Conservation (phyloP, 768 basidiomycete genomes). For the Boletus insuetus region DNA sequence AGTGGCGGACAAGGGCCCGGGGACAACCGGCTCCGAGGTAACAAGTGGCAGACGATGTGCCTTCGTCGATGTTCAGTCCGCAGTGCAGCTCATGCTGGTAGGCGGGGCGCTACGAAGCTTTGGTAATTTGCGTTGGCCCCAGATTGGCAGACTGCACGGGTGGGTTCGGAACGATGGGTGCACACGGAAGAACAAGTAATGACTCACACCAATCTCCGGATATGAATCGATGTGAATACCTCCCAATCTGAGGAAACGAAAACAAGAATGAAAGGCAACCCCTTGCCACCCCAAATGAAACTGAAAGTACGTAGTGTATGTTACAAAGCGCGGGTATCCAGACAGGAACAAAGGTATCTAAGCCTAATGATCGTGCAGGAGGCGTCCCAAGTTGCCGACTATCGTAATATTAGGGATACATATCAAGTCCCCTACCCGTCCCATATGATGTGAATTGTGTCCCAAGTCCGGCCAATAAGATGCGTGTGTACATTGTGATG, state of each 20-base stretch:
- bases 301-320: background rate
- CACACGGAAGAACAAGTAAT: no score
- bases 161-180: no score
- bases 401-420: constrained; percentile 23
- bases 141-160: no score
- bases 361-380: background rate
- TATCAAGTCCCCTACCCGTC: constrained; percentile 10
- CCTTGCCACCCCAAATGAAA: constrained; percentile 18
- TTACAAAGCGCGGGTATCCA: constrained; percentile 16
- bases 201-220: no score
- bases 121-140: no score
- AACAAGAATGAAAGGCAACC: constrained; percentile 10
- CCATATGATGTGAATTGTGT: constrained; percentile 1
- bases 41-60: no score
- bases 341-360: constrained; percentile 12
- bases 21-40: no score
- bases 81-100: no score
- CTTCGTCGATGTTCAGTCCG: no score
- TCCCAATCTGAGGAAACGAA: background rate
- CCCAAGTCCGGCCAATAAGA: constrained; percentile 17
- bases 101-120: no score
- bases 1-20: no score
- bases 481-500: constrained; percentile 29
- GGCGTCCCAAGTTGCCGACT: constrained; percentile 8
- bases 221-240: no score